Percentiles rank a stretch among this genome's conserved stretches.
Evolutionary conservation across 2,329 filamentous ascomycete species (phyloP).

Genomic region (Hirsutella rhossiliensis): DNA sequence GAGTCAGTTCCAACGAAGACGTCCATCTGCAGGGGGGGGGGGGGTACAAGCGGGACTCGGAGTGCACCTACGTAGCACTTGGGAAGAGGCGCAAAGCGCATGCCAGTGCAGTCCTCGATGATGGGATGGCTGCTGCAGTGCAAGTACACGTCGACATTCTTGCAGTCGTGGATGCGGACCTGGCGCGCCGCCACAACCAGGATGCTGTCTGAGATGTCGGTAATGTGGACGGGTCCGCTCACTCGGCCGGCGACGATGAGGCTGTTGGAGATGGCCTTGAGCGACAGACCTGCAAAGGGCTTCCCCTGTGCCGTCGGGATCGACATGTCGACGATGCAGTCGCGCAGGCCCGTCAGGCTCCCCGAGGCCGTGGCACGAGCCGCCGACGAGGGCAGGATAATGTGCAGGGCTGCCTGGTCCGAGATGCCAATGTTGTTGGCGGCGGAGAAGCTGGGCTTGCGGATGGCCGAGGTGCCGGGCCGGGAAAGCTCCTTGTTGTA

Average conservation of each 20-base stretch:
- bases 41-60: no score
- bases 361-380: conserved; percentile 62
- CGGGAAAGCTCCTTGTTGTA: conserved; percentile 46
- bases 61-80: conserved; percentile 47
- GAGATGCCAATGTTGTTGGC: conserved; percentile 51
- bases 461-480: conserved; percentile 26
- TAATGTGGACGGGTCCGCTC: conserved; percentile 72
- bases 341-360: conserved; percentile 54
- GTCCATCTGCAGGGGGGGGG: not conserved
- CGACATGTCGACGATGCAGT: conserved; percentile 73
- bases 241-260: conserved; percentile 71
- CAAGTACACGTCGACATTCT: conserved; percentile 72
- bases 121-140: conserved; percentile 76
- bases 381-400: conserved; percentile 63
- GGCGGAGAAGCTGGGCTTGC: conserved; percentile 52
- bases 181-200: conserved; percentile 74
- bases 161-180: conserved; percentile 83
- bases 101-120: conserved; percentile 72
- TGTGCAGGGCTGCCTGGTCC: conserved; percentile 56
- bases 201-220: conserved; percentile 58
- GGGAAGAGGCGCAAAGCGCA: conserved; percentile 73
- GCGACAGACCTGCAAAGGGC: conserved; percentile 55
- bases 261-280: conserved; percentile 58
- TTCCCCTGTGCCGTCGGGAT: conserved; percentile 41
- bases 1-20: not conserved